A percentile compares a stretch with the other conserved stretches of the same genome.
Conservation (phyloP, 2,329 filamentous ascomycete species). For the Cadophora sp. region DNA sequence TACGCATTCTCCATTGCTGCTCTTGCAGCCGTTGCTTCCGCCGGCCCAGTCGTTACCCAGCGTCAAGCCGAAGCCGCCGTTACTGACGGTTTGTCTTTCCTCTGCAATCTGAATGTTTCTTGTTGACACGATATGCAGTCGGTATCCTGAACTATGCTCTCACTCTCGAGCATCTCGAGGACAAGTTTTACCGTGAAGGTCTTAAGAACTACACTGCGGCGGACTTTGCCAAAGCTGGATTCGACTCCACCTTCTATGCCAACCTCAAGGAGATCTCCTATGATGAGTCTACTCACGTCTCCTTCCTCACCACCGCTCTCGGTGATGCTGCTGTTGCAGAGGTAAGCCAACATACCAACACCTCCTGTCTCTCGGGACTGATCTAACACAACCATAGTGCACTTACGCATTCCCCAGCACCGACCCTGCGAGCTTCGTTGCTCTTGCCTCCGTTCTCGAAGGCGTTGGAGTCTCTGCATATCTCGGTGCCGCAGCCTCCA, state of each 20-base stretch:
- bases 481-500: slow-evolving; percentile 64
- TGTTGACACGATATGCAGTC: slow-evolving; percentile 3
- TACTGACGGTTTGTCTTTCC: slow-evolving; percentile 26
- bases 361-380: background rate
- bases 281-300: slow-evolving; percentile 56
- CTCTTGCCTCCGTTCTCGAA: slow-evolving; percentile 60
- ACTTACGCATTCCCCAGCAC: slow-evolving; percentile 61
- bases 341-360: background rate
- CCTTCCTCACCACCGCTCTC: slow-evolving; percentile 58
- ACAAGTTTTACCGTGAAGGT: slow-evolving; percentile 66
- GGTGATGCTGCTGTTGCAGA: slow-evolving; percentile 58
- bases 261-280: slow-evolving; percentile 59
- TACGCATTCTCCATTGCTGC: slow-evolving; percentile 30
- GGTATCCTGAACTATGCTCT: slow-evolving; percentile 55
- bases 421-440: slow-evolving; percentile 57
- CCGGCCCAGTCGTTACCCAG: slow-evolving; percentile 28
- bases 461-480: slow-evolving; percentile 65
- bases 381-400: slow-evolving; percentile 44
- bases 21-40: slow-evolving; percentile 33
- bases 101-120: background rate
- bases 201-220: slow-evolving; percentile 60
- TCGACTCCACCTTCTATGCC: slow-evolving; percentile 58
- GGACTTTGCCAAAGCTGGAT: slow-evolving; percentile 60
- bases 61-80: slow-evolving; percentile 23
- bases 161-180: slow-evolving; percentile 63